Evolutionary conservation across 164 flowering plant species (phyloP).

Genomic region (Magnolia changhungtana): DNA sequence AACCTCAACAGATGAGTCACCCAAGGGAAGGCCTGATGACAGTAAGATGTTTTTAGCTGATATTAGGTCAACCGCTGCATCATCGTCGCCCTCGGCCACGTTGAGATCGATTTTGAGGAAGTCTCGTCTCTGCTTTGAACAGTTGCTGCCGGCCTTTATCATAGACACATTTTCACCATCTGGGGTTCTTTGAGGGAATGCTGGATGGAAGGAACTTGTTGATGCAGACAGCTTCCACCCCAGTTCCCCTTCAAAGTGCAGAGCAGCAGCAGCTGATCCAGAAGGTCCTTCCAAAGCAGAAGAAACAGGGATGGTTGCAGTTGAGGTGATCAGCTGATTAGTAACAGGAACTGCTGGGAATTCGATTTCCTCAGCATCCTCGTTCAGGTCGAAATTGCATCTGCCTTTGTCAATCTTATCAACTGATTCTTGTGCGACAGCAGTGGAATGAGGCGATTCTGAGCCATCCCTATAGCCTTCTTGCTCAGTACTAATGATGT

Average conservation of each 20-base stretch:
- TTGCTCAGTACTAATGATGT: background rate
- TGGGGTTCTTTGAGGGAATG: slow-evolving; percentile 10
- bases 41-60: background rate
- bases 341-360: slow-evolving; percentile 4
- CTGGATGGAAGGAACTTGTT: slow-evolving; percentile 31
- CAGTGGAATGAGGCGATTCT: slow-evolving; percentile 12
- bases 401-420: background rate
- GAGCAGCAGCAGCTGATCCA: slow-evolving; percentile 11
- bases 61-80: background rate
- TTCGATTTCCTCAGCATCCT: slow-evolving; percentile 21
- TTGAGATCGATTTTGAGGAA: slow-evolving; percentile 40
- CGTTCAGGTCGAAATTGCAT: slow-evolving; percentile 28
- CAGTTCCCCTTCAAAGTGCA: slow-evolving; percentile 22
- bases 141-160: background rate
- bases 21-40: slow-evolving; percentile 6
- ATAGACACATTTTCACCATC: slow-evolving; percentile 9
- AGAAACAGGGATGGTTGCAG: slow-evolving; percentile 24
- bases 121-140: slow-evolving; percentile 7
- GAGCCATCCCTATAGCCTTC: background rate
- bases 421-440: slow-evolving; percentile 9
- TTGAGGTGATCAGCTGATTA: background rate
- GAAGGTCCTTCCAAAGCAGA: slow-evolving; percentile 24
- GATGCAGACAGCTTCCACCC: slow-evolving; percentile 29
- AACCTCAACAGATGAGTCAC: slow-evolving; percentile 19
- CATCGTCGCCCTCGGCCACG: slow-evolving; percentile 28